Base-by-base conservation (phyloP, 345 rosid genomes). In the Boechera retrofracta region DNA sequence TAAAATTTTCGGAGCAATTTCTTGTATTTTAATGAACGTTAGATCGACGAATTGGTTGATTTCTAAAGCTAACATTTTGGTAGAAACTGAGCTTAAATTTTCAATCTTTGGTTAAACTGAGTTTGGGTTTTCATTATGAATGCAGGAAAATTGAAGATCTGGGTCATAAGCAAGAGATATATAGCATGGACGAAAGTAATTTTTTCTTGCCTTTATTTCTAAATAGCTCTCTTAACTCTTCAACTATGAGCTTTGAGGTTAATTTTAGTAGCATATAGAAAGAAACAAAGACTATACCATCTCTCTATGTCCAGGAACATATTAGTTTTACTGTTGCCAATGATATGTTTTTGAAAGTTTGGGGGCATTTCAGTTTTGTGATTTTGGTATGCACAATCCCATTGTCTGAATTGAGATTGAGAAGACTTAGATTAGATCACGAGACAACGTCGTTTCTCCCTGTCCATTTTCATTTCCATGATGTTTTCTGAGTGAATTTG, bases 111-210 rank as follows among this genome's bases (percentile, higher is more conserved):
- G 3, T 5, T 33, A 1, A 3, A 69, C 42, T 39, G 21, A 3
- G 41, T 58, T 32, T 57, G 21, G 39, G 11, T 57, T 32, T 32
- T 24, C 36, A 8, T 61, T 69, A 36, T 6, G 18, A 42, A 60
- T 55, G 69, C 75, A 70, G 75, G 80, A 1, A 42, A 28, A 42
- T 21, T 54, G 70, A 63, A 69, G 80, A 63, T 70, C 80, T 70
- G 38, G 71, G 47, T 33, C 75, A 53, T 1, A 51, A 68, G 13
- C 63, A 47, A 26, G 45, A 49, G 68, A 54, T 57, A 41, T 21
- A 39, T 21, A 39, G 15, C 64, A 77, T 77, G 80, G 80, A 64
- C 66, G 67, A 71, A 71, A 55, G 80, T 77, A 77, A 72, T 10
- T 51, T 48, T 11, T 18, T 74, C 10, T 44, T 56, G 45, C 0